These are phyloP conservation scores for Epithemia pelagica DNA, from an alignment of 108 stramenopile genomes.

Conservation along the genomic window DNA sequence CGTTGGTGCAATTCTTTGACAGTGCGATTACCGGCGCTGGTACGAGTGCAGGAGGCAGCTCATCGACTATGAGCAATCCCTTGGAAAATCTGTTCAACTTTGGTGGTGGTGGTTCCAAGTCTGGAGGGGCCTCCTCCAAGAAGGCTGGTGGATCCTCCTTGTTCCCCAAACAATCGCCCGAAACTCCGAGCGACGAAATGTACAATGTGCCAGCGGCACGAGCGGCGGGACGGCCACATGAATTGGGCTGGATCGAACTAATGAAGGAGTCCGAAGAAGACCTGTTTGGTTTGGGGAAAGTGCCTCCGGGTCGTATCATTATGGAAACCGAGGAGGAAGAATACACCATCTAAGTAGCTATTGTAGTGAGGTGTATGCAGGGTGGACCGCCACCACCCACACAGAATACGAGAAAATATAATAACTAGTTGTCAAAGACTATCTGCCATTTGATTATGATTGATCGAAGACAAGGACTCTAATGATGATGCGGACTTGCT, in stretches of 20 bases:
- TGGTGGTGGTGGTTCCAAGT: constrained; percentile 9
- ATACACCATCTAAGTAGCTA: background rate
- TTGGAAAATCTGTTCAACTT: constrained; percentile 26
- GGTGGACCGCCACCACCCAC: too few species aligned
- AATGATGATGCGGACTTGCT: too few species aligned
- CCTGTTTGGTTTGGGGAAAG: constrained; percentile 15
- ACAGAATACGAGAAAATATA: too few species aligned
- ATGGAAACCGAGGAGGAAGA: constrained; percentile 10
- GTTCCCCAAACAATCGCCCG: constrained; percentile 8
- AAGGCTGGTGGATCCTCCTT: background rate
- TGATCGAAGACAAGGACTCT: too few species aligned
- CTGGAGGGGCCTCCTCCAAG: background rate
- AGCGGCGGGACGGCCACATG: constrained; percentile 67
- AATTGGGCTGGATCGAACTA: constrained; percentile 69
- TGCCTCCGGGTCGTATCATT: constrained; percentile 39
- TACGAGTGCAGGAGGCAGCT: constrained; percentile 2
- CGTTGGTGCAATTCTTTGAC: constrained; percentile 74
- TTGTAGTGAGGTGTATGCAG: too few species aligned
- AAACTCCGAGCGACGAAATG: constrained; percentile 5
- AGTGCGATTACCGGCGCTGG: constrained; percentile 19
- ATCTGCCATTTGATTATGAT: too few species aligned
- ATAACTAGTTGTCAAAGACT: too few species aligned
- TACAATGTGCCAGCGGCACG: constrained; percentile 66
- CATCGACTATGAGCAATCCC: background rate
- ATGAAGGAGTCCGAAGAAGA: constrained; percentile 31